phyloP scores from a whole-genome alignment of 257 asterid species.

The Plantago elongata region DNA sequence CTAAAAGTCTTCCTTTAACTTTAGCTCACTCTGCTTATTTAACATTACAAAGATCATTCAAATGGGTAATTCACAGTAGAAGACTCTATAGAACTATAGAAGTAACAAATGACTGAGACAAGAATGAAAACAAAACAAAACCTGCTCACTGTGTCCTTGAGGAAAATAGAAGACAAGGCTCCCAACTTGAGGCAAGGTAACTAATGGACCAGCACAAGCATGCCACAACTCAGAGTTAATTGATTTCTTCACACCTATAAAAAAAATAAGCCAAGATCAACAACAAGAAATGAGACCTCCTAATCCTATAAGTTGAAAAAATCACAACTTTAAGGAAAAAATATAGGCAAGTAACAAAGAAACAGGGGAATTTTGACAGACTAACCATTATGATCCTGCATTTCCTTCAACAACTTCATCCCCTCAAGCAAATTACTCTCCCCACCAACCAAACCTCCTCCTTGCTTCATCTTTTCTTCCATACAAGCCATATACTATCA shows the following conservation, averaged over 20 bases:
- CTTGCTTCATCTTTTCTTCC: slow-evolving; percentile 54
- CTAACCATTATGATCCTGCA: slow-evolving; percentile 75
- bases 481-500: slow-evolving; percentile 42
- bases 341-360: not conserved
- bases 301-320: not conserved
- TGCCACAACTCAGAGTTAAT: slow-evolving; percentile 86
- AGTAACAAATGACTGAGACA: not conserved
- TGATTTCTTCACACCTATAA: slow-evolving; percentile 44
- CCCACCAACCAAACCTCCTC: slow-evolving; percentile 55
- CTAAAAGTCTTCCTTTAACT: too few species aligned
- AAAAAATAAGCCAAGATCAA: not conserved
- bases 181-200: slow-evolving; percentile 79
- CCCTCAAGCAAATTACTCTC: slow-evolving; percentile 59
- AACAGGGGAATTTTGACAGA: slow-evolving; percentile 4
- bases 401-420: slow-evolving; percentile 75
- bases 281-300: slow-evolving; percentile 8
- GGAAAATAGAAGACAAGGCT: slow-evolving; percentile 85
- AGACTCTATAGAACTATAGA: not conserved
- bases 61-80: not conserved
- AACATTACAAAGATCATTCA: not conserved
- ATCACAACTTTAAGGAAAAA: not conserved
- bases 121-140: slow-evolving; percentile 16
- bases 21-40: too few species aligned
- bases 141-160: slow-evolving; percentile 94
- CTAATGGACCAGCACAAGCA: slow-evolving; percentile 91